Conservation (phyloP, 768 basidiomycete species). For the Lentinula detonsa region DNA sequence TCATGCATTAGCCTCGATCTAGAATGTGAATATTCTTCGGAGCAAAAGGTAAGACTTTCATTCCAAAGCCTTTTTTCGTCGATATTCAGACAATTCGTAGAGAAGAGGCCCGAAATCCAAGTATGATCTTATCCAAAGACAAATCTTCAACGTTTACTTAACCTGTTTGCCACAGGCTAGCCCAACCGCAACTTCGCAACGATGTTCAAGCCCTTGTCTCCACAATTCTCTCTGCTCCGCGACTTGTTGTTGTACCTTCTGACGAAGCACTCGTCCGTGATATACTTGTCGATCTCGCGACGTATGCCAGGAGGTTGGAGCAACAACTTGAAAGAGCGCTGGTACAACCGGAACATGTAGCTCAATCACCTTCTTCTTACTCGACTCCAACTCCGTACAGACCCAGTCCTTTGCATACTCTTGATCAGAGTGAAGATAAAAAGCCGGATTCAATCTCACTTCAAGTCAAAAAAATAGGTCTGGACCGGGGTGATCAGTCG, state of each 20-base stretch:
- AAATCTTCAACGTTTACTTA: neutral
- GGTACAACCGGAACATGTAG: neutral
- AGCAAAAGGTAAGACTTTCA: neutral
- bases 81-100: neutral
- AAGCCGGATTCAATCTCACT: neutral
- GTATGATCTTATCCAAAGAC: neutral
- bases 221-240: slow-evolving; percentile 24
- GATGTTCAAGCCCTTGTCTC: slow-evolving; percentile 22
- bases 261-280: slow-evolving; percentile 13
- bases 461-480: neutral
- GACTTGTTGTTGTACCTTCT: slow-evolving; percentile 21
- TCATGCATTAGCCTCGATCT: neutral
- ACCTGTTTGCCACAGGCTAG: neutral
- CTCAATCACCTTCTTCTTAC: neutral
- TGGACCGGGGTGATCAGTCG: neutral
- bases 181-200: neutral
- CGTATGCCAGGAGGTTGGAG: slow-evolving; percentile 2
- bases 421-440: neutral
- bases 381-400: neutral
- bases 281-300: slow-evolving; percentile 16
- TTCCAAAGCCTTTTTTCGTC: neutral
- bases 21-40: neutral
- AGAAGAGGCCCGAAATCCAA: neutral
- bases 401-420: neutral
- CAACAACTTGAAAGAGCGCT: neutral